A percentile compares a stretch with the other conserved stretches of the same genome.
These are phyloP conservation scores for Ilex paraguariensis DNA, from an alignment of 305 asterid species.

Conservation along the genomic window DNA sequence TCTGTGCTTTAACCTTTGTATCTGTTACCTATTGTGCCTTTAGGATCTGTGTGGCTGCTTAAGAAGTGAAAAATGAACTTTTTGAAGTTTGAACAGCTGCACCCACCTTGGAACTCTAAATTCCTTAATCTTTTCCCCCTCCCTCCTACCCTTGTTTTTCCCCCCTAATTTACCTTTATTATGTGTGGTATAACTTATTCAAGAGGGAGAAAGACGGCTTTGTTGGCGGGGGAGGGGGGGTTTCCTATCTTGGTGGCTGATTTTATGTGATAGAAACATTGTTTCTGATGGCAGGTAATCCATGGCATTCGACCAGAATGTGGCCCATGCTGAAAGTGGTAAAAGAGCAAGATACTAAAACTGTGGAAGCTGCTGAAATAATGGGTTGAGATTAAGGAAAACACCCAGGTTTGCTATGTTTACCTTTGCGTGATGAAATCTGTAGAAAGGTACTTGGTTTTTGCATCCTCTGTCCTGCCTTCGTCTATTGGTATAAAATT, in stretches of 20 bases:
- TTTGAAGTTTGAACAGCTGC: background rate
- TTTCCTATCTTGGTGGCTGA: slow-evolving; percentile 27
- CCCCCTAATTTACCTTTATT: slow-evolving; percentile 7
- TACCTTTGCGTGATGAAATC: slow-evolving; percentile 20
- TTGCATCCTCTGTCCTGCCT: too few relatives aligned
- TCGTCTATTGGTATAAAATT: too few relatives aligned
- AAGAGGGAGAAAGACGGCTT: slow-evolving; percentile 19
- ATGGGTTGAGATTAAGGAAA: slow-evolving; percentile 48
- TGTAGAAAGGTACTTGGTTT: slow-evolving; percentile 5
- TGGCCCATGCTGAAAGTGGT: slow-evolving; percentile 72
- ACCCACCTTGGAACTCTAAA: background rate
- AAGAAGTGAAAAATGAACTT: too few relatives aligned
- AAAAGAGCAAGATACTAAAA: slow-evolving; percentile 44
- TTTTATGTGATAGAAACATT: slow-evolving; percentile 40
- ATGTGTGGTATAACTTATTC: slow-evolving; percentile 18
- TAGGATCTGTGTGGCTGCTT: too few relatives aligned
- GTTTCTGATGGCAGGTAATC: slow-evolving; percentile 70
- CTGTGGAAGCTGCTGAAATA: slow-evolving; percentile 51
- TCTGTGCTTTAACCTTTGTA: too few relatives aligned
- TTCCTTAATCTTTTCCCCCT: background rate
- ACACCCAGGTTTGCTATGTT: slow-evolving; percentile 67
- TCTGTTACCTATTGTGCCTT: too few relatives aligned
- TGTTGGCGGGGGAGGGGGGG: slow-evolving; percentile 4
- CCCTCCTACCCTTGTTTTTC: slow-evolving; percentile 1
- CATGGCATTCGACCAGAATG: slow-evolving; percentile 70